Evolutionary conservation across 2,329 filamentous ascomycete genomes (phyloP).

Genomic region (Ramichloridium luteum): DNA sequence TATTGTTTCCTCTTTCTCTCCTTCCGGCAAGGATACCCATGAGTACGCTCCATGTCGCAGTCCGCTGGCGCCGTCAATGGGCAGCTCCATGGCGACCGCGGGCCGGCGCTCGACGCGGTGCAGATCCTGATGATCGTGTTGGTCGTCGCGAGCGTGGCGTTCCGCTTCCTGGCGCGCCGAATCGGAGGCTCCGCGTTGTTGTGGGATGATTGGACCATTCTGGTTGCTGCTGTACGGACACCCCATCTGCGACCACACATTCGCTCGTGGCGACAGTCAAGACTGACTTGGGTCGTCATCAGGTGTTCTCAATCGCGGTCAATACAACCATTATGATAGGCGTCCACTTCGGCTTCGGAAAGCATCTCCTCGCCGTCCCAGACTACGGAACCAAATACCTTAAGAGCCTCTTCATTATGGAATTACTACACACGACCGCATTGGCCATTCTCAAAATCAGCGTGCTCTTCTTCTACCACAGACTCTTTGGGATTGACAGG

Average conservation of each 20-base stretch:
- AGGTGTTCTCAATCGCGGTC: conserved; percentile 5
- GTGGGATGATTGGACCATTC: conserved; percentile 11
- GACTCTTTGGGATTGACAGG: conserved; percentile 10
- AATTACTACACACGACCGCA: conserved; percentile 9
- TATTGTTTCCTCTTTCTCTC: too few relatives aligned
- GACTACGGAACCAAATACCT: conserved; percentile 7
- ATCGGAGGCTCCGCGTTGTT: conserved; percentile 5
- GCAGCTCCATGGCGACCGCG: conserved; percentile 2
- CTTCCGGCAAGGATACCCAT: too few relatives aligned
- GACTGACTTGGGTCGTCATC: background rate
- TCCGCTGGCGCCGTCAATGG: background rate
- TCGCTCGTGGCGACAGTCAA: too few relatives aligned
- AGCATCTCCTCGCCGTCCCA: conserved; percentile 7
- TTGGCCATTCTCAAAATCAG: conserved; percentile 10
- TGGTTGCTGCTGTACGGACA: conserved; percentile 7
- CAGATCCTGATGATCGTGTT: conserved; percentile 10
- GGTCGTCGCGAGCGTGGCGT: conserved; percentile 2
- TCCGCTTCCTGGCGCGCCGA: conserved; percentile 7
- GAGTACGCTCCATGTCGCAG: too few relatives aligned
- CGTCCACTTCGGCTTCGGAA: conserved; percentile 7
- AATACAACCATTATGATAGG: conserved; percentile 5
- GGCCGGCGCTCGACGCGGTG: conserved; percentile 5
- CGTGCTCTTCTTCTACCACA: conserved; percentile 11
- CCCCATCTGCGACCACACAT: too few relatives aligned
- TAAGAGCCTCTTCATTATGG: conserved; percentile 7